These are phyloP conservation scores for Aspergillus bertholletiae DNA, from an alignment of 495 filamentous ascomycete species.

Conservation along the genomic window DNA sequence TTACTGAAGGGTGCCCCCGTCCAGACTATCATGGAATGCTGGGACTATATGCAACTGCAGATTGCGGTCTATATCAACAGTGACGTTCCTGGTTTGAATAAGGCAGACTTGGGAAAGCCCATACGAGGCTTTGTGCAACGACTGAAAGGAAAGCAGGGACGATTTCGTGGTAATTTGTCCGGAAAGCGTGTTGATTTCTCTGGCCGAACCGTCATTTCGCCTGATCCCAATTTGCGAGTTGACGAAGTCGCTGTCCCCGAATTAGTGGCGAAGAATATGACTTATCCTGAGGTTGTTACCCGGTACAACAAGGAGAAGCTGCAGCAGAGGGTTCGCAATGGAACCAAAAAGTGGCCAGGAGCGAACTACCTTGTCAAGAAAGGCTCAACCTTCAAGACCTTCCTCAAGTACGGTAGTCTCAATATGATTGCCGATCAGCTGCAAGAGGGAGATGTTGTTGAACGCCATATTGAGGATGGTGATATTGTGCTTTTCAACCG, in stretches of 20 bases:
- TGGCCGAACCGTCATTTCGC: constrained; percentile 93
- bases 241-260: constrained; percentile 91
- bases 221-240: constrained; percentile 90
- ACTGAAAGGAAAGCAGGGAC: constrained; percentile 94
- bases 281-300: constrained; percentile 86
- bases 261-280: constrained; percentile 88
- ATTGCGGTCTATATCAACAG: constrained; percentile 98
- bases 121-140: constrained; percentile 93
- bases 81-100: constrained; percentile 83
- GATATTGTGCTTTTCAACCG: constrained; percentile 98
- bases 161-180: constrained; percentile 93
- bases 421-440: constrained; percentile 65
- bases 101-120: constrained; percentile 69
- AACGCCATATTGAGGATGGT: constrained; percentile 91
- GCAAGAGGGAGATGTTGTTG: constrained; percentile 80
- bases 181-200: constrained; percentile 99
- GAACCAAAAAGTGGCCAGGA: constrained; percentile 75
- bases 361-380: constrained; percentile 80
- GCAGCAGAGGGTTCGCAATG: constrained; percentile 64
- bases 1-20: constrained; percentile 78
- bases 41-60: constrained; percentile 93
- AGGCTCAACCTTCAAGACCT: constrained; percentile 61
- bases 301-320: constrained; percentile 82
- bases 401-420: constrained; percentile 70
- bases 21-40: constrained; percentile 92